Percentiles rank a stretch among this genome's conserved stretches.
These are phyloP conservation scores for Vigna hirtella DNA, from an alignment of 306 rosid genomes.

Conservation along the genomic window DNA sequence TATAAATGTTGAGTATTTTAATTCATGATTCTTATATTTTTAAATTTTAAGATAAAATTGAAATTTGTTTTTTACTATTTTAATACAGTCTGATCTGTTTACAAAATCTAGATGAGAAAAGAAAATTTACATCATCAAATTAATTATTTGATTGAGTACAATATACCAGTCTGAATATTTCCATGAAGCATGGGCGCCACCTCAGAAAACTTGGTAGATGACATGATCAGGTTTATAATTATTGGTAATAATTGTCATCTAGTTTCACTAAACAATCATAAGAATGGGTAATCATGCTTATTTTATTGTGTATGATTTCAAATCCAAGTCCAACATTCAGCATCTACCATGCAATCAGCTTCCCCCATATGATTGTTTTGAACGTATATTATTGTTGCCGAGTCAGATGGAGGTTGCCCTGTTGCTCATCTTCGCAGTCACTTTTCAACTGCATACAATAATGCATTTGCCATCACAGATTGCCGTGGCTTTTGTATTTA, in stretches of 20 bases:
- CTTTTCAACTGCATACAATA: not conserved
- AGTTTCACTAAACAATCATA: slow-evolving; percentile 1
- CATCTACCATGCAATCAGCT: not conserved
- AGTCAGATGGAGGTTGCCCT: not conserved
- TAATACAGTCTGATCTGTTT: no score
- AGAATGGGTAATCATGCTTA: slow-evolving; percentile 3
- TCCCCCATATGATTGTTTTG: slow-evolving; percentile 12
- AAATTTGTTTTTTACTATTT: no score
- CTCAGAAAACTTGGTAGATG: not conserved
- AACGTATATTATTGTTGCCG: slow-evolving; percentile 13
- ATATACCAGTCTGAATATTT: not conserved
- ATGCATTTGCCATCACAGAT: slow-evolving; percentile 36
- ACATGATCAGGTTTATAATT: not conserved
- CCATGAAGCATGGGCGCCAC: not conserved
- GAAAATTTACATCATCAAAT: no score
- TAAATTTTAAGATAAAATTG: no score
- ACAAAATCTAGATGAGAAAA: no score
- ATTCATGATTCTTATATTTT: no score
- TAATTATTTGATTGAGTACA: no score
- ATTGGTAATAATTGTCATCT: not conserved
- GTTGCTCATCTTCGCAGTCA: not conserved
- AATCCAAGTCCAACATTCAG: slow-evolving; percentile 2
- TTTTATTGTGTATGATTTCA: slow-evolving; percentile 1
- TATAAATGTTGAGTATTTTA: no score
- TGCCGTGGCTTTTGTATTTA: slow-evolving; percentile 26